phyloP scores from a whole-genome alignment of 495 filamentous ascomycete species.

The Lophiostoma macrostomum region DNA sequence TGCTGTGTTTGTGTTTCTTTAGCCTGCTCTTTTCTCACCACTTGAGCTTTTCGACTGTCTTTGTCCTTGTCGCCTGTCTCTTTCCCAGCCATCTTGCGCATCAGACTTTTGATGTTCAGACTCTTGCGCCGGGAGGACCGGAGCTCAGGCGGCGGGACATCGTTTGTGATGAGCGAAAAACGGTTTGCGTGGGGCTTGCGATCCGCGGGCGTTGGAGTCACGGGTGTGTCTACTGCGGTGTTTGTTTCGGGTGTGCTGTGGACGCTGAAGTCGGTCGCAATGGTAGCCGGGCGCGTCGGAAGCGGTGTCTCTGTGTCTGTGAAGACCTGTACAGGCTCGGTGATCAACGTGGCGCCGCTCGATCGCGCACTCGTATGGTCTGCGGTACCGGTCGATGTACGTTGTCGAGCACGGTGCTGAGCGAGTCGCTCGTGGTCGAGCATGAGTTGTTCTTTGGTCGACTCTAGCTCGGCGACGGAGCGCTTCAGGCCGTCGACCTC shows the following conservation, averaged over 20 bases:
- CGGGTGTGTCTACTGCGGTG: neutral
- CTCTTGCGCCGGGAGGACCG: constrained; percentile 8
- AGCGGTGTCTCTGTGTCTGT: constrained; percentile 5
- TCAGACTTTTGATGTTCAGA: constrained; percentile 14
- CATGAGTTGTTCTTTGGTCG: constrained; percentile 24
- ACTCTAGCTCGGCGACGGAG: constrained; percentile 9
- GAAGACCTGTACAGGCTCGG: constrained; percentile 3
- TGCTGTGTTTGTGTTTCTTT: neutral
- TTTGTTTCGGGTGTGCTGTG: neutral
- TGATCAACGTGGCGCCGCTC: constrained; percentile 21
- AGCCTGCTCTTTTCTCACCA: neutral
- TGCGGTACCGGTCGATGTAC: neutral
- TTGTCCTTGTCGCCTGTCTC: neutral
- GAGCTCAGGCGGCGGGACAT: constrained; percentile 13
- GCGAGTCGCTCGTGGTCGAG: constrained; percentile 23
- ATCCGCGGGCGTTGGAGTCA: too few species aligned
- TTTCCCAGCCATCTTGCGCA: constrained; percentile 13
- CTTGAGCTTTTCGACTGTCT: too few species aligned
- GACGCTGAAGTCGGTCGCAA: neutral
- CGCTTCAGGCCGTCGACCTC: constrained; percentile 14
- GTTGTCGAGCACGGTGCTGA: constrained; percentile 11
- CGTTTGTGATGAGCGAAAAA: constrained; percentile 12
- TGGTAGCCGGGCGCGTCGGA: constrained; percentile 8
- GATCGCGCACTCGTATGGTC: constrained; percentile 23
- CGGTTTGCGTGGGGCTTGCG: constrained; percentile 1